Conservation (phyloP, 2,329 filamentous ascomycete genomes). For the Thermoascus crustaceus region DNA sequence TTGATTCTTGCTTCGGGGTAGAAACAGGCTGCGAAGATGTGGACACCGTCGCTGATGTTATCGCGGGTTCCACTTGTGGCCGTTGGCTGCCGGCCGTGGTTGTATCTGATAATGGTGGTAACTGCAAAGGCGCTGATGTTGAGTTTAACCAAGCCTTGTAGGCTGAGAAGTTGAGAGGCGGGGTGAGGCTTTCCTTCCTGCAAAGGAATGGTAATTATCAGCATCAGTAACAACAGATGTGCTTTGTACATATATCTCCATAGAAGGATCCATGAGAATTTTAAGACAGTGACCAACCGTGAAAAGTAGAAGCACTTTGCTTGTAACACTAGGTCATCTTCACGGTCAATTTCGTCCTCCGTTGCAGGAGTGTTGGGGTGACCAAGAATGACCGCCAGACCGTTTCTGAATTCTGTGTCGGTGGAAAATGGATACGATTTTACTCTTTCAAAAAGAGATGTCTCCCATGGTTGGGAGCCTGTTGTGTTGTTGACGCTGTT, state of each 20-base stretch:
- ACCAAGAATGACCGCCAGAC: conserved; percentile 40
- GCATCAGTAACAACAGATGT: background rate
- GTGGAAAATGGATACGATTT: conserved; percentile 32
- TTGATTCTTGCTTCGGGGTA: conserved; percentile 8
- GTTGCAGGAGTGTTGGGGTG: conserved; percentile 32
- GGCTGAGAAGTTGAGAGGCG: conserved; percentile 53
- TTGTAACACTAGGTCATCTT: conserved; percentile 36
- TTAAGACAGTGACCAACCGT: conserved; percentile 22
- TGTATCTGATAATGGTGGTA: background rate
- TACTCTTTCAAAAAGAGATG: conserved; percentile 24
- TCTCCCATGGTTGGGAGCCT: too few relatives aligned
- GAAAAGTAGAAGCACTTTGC: conserved; percentile 44
- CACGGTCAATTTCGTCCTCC: conserved; percentile 29
- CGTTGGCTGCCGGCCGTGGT: conserved; percentile 5
- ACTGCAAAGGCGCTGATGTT: conserved; percentile 3
- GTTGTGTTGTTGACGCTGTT: too few relatives aligned
- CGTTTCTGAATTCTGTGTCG: conserved; percentile 39
- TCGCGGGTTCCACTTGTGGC: conserved; percentile 4
- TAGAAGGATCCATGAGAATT: too few relatives aligned
- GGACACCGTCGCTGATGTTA: conserved; percentile 6
- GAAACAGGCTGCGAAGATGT: conserved; percentile 6
- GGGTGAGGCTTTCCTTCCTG: conserved; percentile 30
- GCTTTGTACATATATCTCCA: too few relatives aligned
- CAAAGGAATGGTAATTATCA: conserved; percentile 2
- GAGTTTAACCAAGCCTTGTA: conserved; percentile 58